Evolutionary conservation across 192 early-diverging fungal genomes (phyloP), one percentile per base, ranked within the genome.

Genomic region (Coemansia sp.): DNA sequence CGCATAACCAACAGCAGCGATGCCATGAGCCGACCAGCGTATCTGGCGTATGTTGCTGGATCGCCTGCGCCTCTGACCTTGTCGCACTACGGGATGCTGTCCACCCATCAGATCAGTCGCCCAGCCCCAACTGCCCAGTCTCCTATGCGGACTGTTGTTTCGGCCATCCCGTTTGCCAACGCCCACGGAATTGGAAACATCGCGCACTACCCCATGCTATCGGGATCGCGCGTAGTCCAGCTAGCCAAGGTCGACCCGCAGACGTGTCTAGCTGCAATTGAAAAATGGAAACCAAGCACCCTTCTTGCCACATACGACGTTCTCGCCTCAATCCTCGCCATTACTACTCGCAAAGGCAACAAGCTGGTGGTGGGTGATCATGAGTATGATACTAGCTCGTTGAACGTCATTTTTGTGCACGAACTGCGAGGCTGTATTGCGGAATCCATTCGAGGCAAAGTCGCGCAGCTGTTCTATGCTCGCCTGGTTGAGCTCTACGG

Each of bases 401-500:
- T 82, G 42, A 46, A 67, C 15, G 61, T 74, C 19, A 68, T 82
- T 17, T 82, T 77, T 41, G 50, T 72, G 25, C 75, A 73, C 19
- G 72, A 74, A 63, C 57, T 77, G 45, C 80, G 72, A 29, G 62
- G 51, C 32, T 38, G 59, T 23, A 36, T 36, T 19, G 29, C 80
- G 0, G 64, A 62, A n/a, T 37, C 61, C 4, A 68, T 82, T 53
- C 76, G 71, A 61, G 48, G 66, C 11, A 57, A 65, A 8, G 66
- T 71, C 9, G 19, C 68, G 7, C 48, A 67, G 41, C 39, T 82
- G 38, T 71, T 82, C 23, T 39, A 32, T 39, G 75, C 75, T 4
- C 75, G 80, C 2, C 59, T 82, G 29, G 80, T 82, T 15, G 80
- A 82, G 72, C 68, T 82, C 36, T 82, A 82, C 50, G 75, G 75